A percentile compares a stretch with the other conserved stretches of the same genome.
Conservation (phyloP, 257 asterid genomes). For the Salvia miltiorrhiza region DNA sequence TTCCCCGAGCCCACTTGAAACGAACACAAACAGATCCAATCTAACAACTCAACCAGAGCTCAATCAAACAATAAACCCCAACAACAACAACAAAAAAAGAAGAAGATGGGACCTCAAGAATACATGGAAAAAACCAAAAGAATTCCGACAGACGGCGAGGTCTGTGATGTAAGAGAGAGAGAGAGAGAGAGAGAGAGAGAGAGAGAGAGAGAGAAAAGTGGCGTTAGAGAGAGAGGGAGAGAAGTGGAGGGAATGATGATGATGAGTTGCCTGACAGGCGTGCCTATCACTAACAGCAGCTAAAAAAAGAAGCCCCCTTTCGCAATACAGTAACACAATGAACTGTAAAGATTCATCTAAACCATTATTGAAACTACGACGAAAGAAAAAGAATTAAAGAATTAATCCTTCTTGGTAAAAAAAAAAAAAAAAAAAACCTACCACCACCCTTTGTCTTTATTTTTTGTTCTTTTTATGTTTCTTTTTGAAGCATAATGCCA, state of each 20-base stretch:
- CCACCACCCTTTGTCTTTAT: too few species aligned
- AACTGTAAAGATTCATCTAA: conserved; percentile 41
- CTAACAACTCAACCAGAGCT: conserved; percentile 31
- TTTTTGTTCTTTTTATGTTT: too few species aligned
- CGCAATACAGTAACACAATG: conserved; percentile 33
- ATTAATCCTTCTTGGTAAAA: conserved; percentile 12
- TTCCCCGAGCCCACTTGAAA: conserved; percentile 27
- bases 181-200: conserved; percentile 28
- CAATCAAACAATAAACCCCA: conserved; percentile 26
- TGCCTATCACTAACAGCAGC: conserved; percentile 80
- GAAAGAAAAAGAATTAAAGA: background rate
- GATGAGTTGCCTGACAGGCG: conserved; percentile 65
- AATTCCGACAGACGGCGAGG: conserved; percentile 16
- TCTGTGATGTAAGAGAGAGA: conserved; percentile 19
- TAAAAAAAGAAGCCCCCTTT: conserved; percentile 30
- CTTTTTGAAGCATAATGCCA: too few species aligned
- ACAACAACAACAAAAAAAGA: too few species aligned
- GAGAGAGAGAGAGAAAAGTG: too few species aligned
- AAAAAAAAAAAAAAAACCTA: background rate
- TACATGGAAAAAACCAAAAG: conserved; percentile 18
- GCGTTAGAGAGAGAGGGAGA: conserved; percentile 16
- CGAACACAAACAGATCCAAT: conserved; percentile 43
- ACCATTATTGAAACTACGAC: conserved; percentile 25
- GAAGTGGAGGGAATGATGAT: conserved; percentile 53
- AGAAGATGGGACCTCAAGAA: conserved; percentile 23